Conservation (phyloP, 768 basidiomycete species). For the Pleurotus sapidus region DNA sequence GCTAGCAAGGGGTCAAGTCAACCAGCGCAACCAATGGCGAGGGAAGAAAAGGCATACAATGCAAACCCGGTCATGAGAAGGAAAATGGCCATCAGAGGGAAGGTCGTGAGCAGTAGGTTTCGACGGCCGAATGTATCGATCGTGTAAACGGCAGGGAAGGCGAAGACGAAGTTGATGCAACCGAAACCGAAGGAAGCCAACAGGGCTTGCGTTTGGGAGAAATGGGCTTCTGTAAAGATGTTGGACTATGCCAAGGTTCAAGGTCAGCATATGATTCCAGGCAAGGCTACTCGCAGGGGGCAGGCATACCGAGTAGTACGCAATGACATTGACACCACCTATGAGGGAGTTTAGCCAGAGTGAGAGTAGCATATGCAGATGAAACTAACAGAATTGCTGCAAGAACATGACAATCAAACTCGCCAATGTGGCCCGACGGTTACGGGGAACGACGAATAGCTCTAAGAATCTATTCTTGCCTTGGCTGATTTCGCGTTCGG, state of each 20-base stretch:
- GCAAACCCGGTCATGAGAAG: constrained; percentile 75
- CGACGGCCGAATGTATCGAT: constrained; percentile 79
- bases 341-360: neutral
- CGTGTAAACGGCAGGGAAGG: constrained; percentile 64
- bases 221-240: constrained; percentile 65
- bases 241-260: constrained; percentile 31
- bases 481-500: constrained; percentile 56
- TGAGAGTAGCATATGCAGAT: neutral
- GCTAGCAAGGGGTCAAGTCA: constrained; percentile 14
- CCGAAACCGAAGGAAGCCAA: constrained; percentile 69
- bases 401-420: constrained; percentile 61
- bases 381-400: constrained; percentile 64
- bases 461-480: constrained; percentile 60
- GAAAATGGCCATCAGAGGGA: constrained; percentile 79
- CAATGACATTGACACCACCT: constrained; percentile 67
- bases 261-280: neutral
- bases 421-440: constrained; percentile 48
- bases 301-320: constrained; percentile 61
- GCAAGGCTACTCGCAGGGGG: neutral
- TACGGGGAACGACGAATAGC: constrained; percentile 71
- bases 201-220: constrained; percentile 51
- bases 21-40: constrained; percentile 27
- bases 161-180: constrained; percentile 57
- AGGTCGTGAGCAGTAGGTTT: constrained; percentile 72
- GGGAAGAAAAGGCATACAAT: constrained; percentile 44